Evolutionary conservation across 2,329 filamentous ascomycete species (phyloP).

Genomic region (Lasiodiplodia sp.): DNA sequence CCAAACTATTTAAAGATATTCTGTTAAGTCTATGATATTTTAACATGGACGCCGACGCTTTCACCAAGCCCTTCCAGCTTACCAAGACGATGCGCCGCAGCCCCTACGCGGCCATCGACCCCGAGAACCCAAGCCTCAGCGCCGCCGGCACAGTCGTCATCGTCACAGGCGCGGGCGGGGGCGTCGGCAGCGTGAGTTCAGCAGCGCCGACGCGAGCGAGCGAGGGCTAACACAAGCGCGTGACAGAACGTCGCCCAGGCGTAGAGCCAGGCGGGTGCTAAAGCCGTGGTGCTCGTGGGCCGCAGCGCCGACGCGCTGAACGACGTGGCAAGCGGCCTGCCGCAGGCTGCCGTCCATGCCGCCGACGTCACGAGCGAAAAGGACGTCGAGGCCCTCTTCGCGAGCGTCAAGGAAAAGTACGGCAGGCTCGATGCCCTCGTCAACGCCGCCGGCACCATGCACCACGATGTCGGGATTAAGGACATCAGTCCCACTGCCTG

Average conservation of each 20-base stretch:
- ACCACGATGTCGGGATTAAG: slow-evolving; percentile 31
- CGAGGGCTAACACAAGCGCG: background rate
- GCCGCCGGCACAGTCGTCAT: slow-evolving; percentile 37
- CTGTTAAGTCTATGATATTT: no score
- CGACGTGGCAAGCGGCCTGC: slow-evolving; percentile 28
- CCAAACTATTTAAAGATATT: background rate
- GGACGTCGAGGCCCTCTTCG: slow-evolving; percentile 32
- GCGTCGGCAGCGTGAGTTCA: slow-evolving; percentile 39
- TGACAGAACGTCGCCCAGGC: slow-evolving; percentile 36
- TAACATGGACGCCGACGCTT: slow-evolving; percentile 32
- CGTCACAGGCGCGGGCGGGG: slow-evolving; percentile 38
- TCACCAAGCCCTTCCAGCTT: slow-evolving; percentile 36
- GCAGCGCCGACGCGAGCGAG: background rate
- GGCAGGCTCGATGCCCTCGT: slow-evolving; percentile 38
- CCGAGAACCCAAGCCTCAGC: slow-evolving; percentile 29
- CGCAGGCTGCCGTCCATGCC: slow-evolving; percentile 29
- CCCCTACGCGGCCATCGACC: slow-evolving; percentile 35
- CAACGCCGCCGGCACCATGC: slow-evolving; percentile 35
- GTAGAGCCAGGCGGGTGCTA: slow-evolving; percentile 40
- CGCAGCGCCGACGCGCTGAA: slow-evolving; percentile 35
- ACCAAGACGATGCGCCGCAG: slow-evolving; percentile 36
- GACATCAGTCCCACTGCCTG: slow-evolving; percentile 33
- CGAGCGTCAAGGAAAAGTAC: slow-evolving; percentile 33
- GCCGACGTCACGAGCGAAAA: slow-evolving; percentile 34
- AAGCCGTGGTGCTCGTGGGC: slow-evolving; percentile 42